Base-by-base conservation (phyloP, 2,329 filamentous ascomycete species). In the Aspergillus ochraceoroseus region DNA sequence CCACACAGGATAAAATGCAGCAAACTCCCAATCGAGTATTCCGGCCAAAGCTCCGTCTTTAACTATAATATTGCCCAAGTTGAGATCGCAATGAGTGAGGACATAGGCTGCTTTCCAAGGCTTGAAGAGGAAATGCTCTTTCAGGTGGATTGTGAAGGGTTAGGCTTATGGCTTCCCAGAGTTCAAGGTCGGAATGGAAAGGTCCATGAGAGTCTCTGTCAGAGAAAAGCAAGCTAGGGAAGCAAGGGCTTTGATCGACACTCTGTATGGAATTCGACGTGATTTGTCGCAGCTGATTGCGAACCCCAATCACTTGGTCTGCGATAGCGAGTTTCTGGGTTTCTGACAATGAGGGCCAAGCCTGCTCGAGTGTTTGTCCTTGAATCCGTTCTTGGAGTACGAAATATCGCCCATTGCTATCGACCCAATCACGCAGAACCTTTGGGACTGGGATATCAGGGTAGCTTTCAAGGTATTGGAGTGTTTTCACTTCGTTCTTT, bases 21-120 rank as follows among this genome's bases (percentile, higher is more conserved):
- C 53, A 35, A 56, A 58, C 33, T 64, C 59, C 48, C 54, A 60
- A 26, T 63, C 56, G 14, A 62, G 50, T 30, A 64, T 56, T 19
- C 48, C 39, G 2, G 55, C 49, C 20, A 58, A 30, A n/a, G 44
- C 43, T 7, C 51, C 51, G 20, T 53, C 48, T 38, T 39, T 31
- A 12, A 57, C 46, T 19, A 62, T 56, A 27, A 61, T 51, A 32
- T 60, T 59, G 0, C 45, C 48, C 13, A 59, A 27, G 34, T 56
- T 53, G 3, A 61, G 48, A 34, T 59, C 52, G 9, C 48, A 52
- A 38, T 59, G 52, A 25, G 51, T 54, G 17, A 59, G 46, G 1
- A 57, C 48, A 39, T 53, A 61, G 2, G 53, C 53, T 8, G 43
- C 48, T 53, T 5, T 52, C 32, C n/a, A 56, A 37, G 5, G 36